These are phyloP conservation scores for Arabidopsis arenosa DNA, from an alignment of 345 rosid genomes.

Conservation along the genomic window DNA sequence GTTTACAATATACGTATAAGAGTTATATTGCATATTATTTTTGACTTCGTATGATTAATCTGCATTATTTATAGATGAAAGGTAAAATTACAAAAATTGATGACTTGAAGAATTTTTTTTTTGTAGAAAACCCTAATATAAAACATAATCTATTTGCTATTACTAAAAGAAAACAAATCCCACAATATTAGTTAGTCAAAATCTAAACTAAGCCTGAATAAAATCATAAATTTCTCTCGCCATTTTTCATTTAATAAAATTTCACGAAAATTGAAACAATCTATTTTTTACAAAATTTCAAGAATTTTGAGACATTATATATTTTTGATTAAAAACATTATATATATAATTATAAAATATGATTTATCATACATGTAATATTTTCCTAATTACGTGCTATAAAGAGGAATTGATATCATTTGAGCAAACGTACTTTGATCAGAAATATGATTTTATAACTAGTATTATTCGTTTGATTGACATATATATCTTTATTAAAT, in stretches of 20 bases:
- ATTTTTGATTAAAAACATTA: background rate
- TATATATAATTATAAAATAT: background rate
- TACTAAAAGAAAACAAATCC: background rate
- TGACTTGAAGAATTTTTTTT: too few relatives aligned
- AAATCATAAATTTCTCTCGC: background rate
- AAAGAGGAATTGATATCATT: background rate
- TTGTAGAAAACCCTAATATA: background rate
- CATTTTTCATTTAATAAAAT: background rate
- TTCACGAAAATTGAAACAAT: background rate
- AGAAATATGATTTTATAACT: conserved; percentile 15
- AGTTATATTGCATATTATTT: too few relatives aligned
- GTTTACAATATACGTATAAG: too few relatives aligned
- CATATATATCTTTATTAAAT: conserved; percentile 8
- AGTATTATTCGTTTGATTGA: conserved; percentile 1
- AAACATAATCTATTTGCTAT: background rate
- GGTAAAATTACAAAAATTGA: too few relatives aligned
- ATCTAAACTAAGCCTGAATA: background rate
- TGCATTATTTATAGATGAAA: too few relatives aligned
- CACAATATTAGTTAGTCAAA: background rate
- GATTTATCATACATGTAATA: background rate
- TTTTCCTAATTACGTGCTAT: background rate
- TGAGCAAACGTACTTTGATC: background rate
- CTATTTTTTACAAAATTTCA: too few relatives aligned
- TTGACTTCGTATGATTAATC: too few relatives aligned
- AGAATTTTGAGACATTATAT: background rate